These are phyloP conservation scores for Myochromella boudieri DNA, from an alignment of 768 basidiomycete genomes.

Conservation along the genomic window DNA sequence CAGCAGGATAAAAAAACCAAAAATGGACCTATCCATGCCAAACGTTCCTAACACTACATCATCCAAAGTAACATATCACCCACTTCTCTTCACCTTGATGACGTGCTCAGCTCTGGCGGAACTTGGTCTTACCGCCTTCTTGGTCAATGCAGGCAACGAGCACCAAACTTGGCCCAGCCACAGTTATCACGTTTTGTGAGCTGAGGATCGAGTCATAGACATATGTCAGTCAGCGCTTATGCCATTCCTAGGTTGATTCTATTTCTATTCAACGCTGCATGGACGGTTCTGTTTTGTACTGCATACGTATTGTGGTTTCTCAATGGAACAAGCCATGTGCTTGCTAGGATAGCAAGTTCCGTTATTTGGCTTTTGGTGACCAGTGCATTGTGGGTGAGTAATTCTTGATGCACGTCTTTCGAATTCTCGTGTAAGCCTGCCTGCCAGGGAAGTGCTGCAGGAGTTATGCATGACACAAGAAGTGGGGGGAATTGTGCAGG, in stretches of 20 bases:
- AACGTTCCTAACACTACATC: constrained; percentile 36
- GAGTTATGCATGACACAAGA: constrained; percentile 65
- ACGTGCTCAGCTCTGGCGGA: constrained; percentile 68
- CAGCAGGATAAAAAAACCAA: neutral
- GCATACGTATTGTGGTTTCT: constrained; percentile 74
- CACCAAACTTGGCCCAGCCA: constrained; percentile 57
- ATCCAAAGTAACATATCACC: constrained; percentile 57
- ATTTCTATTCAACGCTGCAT: constrained; percentile 63
- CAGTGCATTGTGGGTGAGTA: constrained; percentile 56
- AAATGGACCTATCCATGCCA: constrained; percentile 20
- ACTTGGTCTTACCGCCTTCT: constrained; percentile 71
- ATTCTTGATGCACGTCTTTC: neutral
- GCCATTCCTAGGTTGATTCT: constrained; percentile 47
- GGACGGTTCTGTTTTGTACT: constrained; percentile 72
- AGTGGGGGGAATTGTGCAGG: constrained; percentile 58
- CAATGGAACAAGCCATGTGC: constrained; percentile 61
- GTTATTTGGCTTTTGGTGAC: constrained; percentile 72
- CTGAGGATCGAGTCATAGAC: constrained; percentile 6
- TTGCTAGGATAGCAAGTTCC: constrained; percentile 79
- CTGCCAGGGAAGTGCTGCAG: constrained; percentile 62
- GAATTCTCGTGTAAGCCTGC: constrained; percentile 1
- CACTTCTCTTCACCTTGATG: constrained; percentile 64
- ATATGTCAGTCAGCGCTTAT: neutral
- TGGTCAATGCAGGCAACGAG: constrained; percentile 70
- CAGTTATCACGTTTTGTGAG: constrained; percentile 66